These are phyloP conservation scores for Geotrichum bryndzae DNA, from an alignment of 1,139 yeast species.

Conservation along the genomic window DNA sequence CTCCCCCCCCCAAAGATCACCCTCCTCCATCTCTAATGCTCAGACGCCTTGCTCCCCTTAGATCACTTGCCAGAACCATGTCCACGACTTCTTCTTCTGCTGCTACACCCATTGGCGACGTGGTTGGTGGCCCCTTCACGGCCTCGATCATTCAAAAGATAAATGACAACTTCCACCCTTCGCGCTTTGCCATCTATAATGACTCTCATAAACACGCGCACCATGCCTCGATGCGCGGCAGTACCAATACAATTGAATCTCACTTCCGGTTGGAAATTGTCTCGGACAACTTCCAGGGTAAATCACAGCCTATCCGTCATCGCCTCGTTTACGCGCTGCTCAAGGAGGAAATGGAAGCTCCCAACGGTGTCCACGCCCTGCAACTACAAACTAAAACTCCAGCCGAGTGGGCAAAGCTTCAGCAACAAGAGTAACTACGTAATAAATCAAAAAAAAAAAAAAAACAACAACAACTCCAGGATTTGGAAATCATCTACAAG, in stretches of 20 bases:
- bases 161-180: conserved; percentile 44
- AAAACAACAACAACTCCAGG: not conserved
- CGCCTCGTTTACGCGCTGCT: conserved; percentile 64
- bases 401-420: conserved; percentile 32
- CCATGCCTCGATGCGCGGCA: conserved; percentile 77
- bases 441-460: not conserved
- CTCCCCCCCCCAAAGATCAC: no score
- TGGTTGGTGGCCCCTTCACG: conserved; percentile 43
- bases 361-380: conserved; percentile 77
- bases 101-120: conserved; percentile 14
- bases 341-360: conserved; percentile 61
- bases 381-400: conserved; percentile 81
- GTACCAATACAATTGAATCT: conserved; percentile 69
- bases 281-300: conserved; percentile 62
- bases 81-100: conserved; percentile 4
- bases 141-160: conserved; percentile 46
- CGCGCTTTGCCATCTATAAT: conserved; percentile 53
- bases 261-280: conserved; percentile 69
- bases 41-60: not conserved
- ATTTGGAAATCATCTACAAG: not conserved
- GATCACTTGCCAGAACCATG: not conserved
- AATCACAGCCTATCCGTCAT: conserved; percentile 70
- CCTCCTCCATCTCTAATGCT: not conserved
- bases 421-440: not conserved
- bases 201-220: conserved; percentile 88